A percentile compares a stretch with the other conserved stretches of the same genome.
Conservation (phyloP, 495 filamentous ascomycete species). For the Penicillium goetzii region DNA sequence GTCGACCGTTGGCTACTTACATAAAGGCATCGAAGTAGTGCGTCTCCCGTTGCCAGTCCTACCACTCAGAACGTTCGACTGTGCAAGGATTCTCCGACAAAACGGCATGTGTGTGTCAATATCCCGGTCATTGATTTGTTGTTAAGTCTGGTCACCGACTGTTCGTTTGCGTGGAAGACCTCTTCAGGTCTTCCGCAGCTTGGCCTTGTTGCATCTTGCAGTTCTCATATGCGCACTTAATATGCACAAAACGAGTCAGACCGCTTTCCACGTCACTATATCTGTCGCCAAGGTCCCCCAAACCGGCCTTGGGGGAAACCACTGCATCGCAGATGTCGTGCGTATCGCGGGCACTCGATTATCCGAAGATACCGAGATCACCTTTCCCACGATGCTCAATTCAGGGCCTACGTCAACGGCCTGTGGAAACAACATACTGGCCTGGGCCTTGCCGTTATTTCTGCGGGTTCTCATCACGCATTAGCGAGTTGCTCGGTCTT, state of each 20-base stretch:
- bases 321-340: background rate
- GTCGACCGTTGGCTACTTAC: background rate
- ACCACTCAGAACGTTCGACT: background rate
- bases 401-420: background rate
- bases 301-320: background rate
- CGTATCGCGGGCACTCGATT: background rate
- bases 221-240: background rate
- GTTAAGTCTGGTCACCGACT: background rate
- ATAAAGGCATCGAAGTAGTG: background rate
- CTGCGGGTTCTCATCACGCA: constrained; percentile 4
- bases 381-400: background rate
- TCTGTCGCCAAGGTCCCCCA: background rate
- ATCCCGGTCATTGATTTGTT: background rate
- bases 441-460: background rate
- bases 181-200: background rate
- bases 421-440: background rate
- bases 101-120: background rate
- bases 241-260: background rate
- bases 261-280: background rate
- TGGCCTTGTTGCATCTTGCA: background rate
- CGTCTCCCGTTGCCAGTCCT: background rate
- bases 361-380: constrained; percentile 1
- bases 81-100: background rate
- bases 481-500: background rate
- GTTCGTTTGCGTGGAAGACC: background rate